phyloP scores from a whole-genome alignment of 768 basidiomycete genomes.

The Hemileccinum rubropunctum region DNA sequence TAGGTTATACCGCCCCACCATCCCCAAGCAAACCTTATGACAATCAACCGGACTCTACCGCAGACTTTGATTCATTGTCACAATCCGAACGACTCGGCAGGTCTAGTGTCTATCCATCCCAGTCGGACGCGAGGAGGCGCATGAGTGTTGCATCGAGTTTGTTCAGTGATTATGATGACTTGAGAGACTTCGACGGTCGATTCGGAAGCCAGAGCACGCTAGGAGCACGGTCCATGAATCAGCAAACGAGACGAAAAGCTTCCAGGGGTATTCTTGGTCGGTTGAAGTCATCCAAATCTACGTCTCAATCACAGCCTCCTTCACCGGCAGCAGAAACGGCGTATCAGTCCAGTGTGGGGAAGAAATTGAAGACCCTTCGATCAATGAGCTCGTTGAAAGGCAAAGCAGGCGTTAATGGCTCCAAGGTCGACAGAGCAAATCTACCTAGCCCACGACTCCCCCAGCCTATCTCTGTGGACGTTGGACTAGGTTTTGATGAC shows the following conservation, averaged over 20 bases:
- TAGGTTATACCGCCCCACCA: conserved; percentile 66
- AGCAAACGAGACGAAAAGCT: conserved; percentile 51
- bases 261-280: conserved; percentile 68
- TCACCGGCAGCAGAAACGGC: conserved; percentile 40
- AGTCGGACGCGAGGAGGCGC: conserved; percentile 46
- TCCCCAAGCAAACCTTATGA: conserved; percentile 32
- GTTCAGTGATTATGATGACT: conserved; percentile 86
- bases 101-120: conserved; percentile 27
- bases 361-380: conserved; percentile 67
- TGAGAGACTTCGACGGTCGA: conserved; percentile 82
- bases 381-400: conserved; percentile 82
- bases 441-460: conserved; percentile 53
- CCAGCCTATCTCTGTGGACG: conserved; percentile 50
- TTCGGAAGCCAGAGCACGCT: conserved; percentile 81
- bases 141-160: conserved; percentile 70
- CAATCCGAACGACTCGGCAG: conserved; percentile 21
- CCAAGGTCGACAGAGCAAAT: conserved; percentile 36
- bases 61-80: conserved; percentile 16
- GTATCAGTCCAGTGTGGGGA: conserved; percentile 35
- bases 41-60: conserved; percentile 16
- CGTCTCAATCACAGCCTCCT: conserved; percentile 45
- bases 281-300: conserved; percentile 46
- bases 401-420: conserved; percentile 30
- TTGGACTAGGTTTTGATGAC: conserved; percentile 55
- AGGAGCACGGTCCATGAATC: conserved; percentile 40